Base-by-base conservation (phyloP, 306 rosid species). In the Corylus avellana region DNA sequence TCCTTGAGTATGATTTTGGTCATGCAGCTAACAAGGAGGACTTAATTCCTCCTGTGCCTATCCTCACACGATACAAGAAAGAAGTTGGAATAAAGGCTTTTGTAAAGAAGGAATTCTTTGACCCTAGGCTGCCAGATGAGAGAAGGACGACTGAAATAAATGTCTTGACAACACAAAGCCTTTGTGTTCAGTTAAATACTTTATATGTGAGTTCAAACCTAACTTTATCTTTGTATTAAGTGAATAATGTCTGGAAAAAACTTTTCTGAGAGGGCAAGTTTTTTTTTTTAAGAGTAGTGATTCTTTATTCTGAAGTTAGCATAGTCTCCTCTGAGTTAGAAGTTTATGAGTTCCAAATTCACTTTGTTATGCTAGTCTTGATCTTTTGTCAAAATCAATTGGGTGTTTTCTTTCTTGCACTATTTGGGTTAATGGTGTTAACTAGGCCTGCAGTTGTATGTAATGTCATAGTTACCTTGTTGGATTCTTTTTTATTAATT, bases 71-170 rank as follows among this genome's bases (percentile, higher is more conserved):
- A 12, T 91, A 91, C 96, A 89, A 47, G 75, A 95, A 87, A 86
- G 99, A 95, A 86, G 90, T 80, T 79, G 99, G 96, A 86, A 88
- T 95, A 89, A 95, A 95, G 87, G 98, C 99, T 81, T 95, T 95
- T 86, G 97, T 95, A 70, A 93, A 91, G 90, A 95, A 95, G 88
- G 99, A 95, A 86, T 85, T 91, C 11, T 93, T 93, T 91, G 99
- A 95, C 78, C 83, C 90, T 63, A 92, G 94, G 77, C 87, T 90
- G 51, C 92, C 96, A 75, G 96, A 91, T 68, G 99, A 92, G 81
- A 83, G 88, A 84, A 93, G 78, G 80, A 83, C 97, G 57, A 88
- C 73, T 37, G 96, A 95, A 83, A 93, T 91, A 78, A 90, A 75
- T 77, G 90, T 91, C 83, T 87, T 87, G 78, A 68, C 97, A 29